phyloP scores from a whole-genome alignment of 2,329 filamentous ascomycete genomes.

The Fusarium acutatum region DNA sequence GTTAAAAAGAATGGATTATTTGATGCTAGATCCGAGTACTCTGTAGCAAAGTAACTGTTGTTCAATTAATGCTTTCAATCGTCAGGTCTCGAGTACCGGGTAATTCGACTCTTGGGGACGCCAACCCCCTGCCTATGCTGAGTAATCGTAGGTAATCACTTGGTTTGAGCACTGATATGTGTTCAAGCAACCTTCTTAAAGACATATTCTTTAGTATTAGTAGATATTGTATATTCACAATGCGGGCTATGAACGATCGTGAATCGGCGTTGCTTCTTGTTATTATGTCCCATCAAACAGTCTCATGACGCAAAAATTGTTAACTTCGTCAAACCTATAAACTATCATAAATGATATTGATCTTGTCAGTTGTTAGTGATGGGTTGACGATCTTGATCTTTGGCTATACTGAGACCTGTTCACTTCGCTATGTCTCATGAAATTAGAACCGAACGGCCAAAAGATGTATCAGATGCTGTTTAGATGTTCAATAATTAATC shows the following conservation, averaged over 20 bases:
- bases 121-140: background rate
- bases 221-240: rapidly evolving
- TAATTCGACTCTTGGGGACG: background rate
- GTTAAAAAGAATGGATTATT: rapidly evolving
- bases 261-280: rapidly evolving
- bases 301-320: too few species aligned
- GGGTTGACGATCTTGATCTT: too few species aligned
- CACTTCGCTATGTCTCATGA: rapidly evolving
- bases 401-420: rapidly evolving
- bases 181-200: background rate
- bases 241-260: rapidly evolving
- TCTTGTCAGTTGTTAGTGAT: background rate
- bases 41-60: rapidly evolving
- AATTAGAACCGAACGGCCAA: too few species aligned
- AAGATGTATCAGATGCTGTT: background rate
- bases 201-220: background rate
- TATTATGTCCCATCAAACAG: background rate
- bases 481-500: rapidly evolving
- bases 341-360: rapidly evolving
- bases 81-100: background rate
- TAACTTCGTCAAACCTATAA: too few species aligned
- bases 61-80: rapidly evolving
- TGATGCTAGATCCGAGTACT: rapidly evolving
- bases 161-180: background rate
- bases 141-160: background rate